Evolutionary conservation across 345 rosid species (phyloP).

Genomic region (Heritiera littoralis): DNA sequence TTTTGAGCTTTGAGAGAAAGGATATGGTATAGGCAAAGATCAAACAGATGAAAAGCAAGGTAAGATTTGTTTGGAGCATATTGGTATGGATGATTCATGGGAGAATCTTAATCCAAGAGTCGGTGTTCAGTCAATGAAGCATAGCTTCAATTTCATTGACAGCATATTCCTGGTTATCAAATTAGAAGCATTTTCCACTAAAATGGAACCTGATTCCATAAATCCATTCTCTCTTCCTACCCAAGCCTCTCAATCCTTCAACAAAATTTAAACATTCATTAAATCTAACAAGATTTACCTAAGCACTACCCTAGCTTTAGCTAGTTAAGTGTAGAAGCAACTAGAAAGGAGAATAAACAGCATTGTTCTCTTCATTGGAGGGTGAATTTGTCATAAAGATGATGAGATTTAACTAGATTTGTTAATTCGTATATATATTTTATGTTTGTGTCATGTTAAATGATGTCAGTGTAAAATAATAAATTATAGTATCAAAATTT

Average conservation of each 20-base stretch:
- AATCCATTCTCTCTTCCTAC: not conserved
- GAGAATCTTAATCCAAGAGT: slow-evolving; percentile 9
- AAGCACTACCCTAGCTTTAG: too few relatives aligned
- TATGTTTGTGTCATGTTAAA: too few relatives aligned
- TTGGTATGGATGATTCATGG: not conserved
- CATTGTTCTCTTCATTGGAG: too few relatives aligned
- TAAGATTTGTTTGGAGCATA: not conserved
- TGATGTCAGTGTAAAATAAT: too few relatives aligned
- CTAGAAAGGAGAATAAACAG: not conserved
- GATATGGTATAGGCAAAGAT: not conserved
- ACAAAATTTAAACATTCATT: not conserved
- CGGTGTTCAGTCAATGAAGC: not conserved
- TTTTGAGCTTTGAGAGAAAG: not conserved
- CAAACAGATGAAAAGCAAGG: not conserved
- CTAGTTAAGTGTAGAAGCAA: not conserved
- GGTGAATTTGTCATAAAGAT: not conserved
- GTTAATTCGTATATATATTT: too few relatives aligned
- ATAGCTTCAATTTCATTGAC: not conserved
- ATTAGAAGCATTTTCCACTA: not conserved
- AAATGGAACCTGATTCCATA: slow-evolving; percentile 17
- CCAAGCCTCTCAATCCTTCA: slow-evolving; percentile 9
- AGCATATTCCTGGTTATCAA: slow-evolving; percentile 2
- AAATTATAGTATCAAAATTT: too few relatives aligned
- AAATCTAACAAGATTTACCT: too few relatives aligned
- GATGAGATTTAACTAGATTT: too few relatives aligned